Percentiles rank a stretch among this genome's conserved stretches.
Evolutionary conservation across 2,329 filamentous ascomycete genomes (phyloP).

Genomic region (Epichloe coenophiala): DNA sequence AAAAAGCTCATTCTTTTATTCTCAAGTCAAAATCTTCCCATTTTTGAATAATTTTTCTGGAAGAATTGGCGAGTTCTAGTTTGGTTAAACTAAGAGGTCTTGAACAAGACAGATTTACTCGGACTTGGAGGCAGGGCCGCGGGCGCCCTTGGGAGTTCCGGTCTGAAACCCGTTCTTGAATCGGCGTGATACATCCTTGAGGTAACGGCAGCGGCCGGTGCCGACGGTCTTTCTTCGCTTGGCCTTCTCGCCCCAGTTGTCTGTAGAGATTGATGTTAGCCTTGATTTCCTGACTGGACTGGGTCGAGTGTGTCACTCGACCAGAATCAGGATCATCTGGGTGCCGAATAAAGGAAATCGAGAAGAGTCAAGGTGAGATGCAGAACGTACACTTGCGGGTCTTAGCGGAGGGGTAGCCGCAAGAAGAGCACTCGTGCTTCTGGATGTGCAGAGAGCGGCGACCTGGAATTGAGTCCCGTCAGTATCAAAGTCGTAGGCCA

Average conservation of each 20-base stretch:
- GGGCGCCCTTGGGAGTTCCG: slow-evolving; percentile 73
- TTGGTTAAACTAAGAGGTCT: not conserved
- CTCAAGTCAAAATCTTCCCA: not conserved
- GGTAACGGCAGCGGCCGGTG: slow-evolving; percentile 88
- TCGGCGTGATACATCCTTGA: slow-evolving; percentile 82
- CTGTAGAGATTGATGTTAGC: slow-evolving; percentile 32
- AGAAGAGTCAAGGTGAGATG: not conserved
- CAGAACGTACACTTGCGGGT: slow-evolving; percentile 86
- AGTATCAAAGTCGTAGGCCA: slow-evolving; percentile 1
- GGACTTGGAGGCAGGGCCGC: slow-evolving; percentile 19
- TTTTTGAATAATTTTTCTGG: slow-evolving; percentile 1
- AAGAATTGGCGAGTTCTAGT: slow-evolving; percentile 6
- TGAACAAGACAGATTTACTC: slow-evolving; percentile 6
- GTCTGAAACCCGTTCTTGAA: slow-evolving; percentile 97
- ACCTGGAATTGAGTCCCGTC: slow-evolving; percentile 37
- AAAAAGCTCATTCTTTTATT: not conserved
- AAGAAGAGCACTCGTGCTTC: slow-evolving; percentile 93
- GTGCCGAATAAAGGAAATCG: not conserved
- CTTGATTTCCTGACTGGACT: not conserved
- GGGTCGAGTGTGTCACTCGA: not conserved
- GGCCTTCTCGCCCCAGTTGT: slow-evolving; percentile 99
- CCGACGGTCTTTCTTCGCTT: slow-evolving; percentile 99
- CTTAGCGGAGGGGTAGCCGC: slow-evolving; percentile 96
- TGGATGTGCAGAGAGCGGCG: slow-evolving; percentile 97
- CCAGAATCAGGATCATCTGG: not conserved